These are phyloP conservation scores for Colletotrichum cordylinicola DNA, from an alignment of 2,329 filamentous ascomycete genomes.

Conservation along the genomic window DNA sequence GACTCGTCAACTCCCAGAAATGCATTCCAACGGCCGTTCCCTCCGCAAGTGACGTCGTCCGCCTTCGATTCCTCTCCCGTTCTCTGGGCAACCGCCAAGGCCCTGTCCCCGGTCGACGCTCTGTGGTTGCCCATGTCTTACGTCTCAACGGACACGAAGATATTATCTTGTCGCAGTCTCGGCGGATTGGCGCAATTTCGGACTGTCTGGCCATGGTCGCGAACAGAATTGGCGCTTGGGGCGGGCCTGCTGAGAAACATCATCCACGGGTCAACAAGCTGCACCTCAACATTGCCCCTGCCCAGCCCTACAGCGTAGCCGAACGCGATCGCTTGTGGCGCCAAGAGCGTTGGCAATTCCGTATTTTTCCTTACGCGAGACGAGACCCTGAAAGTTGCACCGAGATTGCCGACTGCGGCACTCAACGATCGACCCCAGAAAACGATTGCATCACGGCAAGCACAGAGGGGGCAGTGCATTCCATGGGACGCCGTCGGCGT, in stretches of 20 bases:
- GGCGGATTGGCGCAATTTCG: conserved; percentile 5
- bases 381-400: background rate
- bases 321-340: background rate
- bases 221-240: background rate
- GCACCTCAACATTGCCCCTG: background rate
- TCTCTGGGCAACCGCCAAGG: background rate
- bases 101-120: background rate
- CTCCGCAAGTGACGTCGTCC: background rate
- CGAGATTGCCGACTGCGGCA: background rate
- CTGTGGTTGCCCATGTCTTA: background rate
- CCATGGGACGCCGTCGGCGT: background rate
- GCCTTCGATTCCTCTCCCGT: background rate
- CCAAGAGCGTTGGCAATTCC: background rate
- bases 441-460: background rate
- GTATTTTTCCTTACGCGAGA: background rate
- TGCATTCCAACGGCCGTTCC: background rate
- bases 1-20: background rate
- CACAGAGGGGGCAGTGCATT: background rate
- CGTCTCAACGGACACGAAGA: background rate
- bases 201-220: background rate
- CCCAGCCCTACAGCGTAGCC: background rate
- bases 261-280: background rate
- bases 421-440: background rate
- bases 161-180: background rate
- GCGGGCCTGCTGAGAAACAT: background rate